These are phyloP conservation scores for Grigorovia transvaalensis DNA, from an alignment of 805 yeast genomes.

Conservation along the genomic window DNA sequence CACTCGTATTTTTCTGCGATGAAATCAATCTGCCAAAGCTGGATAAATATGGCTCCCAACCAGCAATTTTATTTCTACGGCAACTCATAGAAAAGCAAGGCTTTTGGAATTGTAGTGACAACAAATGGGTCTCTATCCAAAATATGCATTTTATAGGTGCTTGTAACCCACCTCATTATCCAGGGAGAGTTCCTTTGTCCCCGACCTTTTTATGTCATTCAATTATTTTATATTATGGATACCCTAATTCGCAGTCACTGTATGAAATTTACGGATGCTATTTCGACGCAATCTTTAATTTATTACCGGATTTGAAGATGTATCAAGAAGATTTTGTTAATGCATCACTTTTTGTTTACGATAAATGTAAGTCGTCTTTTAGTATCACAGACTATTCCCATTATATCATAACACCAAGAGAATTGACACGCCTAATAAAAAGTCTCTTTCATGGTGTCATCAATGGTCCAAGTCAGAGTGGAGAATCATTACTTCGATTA, in stretches of 20 bases:
- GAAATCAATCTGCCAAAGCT: constrained; percentile 74
- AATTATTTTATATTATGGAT: constrained; percentile 60
- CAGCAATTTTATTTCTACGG: constrained; percentile 59
- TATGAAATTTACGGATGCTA: constrained; percentile 57
- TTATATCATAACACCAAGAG: constrained; percentile 81
- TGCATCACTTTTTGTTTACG: constrained; percentile 60
- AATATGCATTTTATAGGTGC: constrained; percentile 86
- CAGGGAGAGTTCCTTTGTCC: constrained; percentile 54
- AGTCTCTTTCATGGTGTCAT: constrained; percentile 52
- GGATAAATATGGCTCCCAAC: constrained; percentile 67
- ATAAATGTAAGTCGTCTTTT: constrained; percentile 34
- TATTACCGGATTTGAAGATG: constrained; percentile 51
- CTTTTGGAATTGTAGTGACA: constrained; percentile 56
- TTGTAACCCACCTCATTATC: constrained; percentile 80
- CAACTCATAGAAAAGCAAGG: constrained; percentile 66
- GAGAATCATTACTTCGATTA: constrained; percentile 43
- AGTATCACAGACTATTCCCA: constrained; percentile 36
- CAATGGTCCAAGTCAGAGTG: constrained; percentile 27
- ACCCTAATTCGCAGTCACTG: constrained; percentile 59
- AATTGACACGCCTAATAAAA: constrained; percentile 75
- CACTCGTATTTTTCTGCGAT: constrained; percentile 82
- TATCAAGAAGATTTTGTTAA: constrained; percentile 41
- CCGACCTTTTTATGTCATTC: constrained; percentile 58
- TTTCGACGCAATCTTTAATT: constrained; percentile 43
- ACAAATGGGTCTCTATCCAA: constrained; percentile 55